phyloP scores from a whole-genome alignment of 2,329 filamentous ascomycete genomes.

The Lecanicillium sp. region DNA sequence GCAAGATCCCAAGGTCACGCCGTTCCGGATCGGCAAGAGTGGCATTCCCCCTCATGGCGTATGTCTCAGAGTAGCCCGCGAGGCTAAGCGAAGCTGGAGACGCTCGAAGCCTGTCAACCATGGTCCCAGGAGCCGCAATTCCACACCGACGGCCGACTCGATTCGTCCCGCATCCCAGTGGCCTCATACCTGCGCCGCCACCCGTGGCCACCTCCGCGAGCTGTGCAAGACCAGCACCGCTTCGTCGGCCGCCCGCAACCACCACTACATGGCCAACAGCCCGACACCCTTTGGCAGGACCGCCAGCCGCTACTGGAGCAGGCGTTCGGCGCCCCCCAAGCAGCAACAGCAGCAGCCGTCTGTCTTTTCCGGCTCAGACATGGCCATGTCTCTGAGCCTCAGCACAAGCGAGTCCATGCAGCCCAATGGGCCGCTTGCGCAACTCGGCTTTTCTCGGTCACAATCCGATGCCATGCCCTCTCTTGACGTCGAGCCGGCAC shows the following conservation, averaged over 20 bases:
- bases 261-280: constrained; percentile 45
- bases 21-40: constrained; percentile 57
- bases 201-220: constrained; percentile 55
- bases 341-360: constrained; percentile 33
- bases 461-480: constrained; percentile 18
- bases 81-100: constrained; percentile 62
- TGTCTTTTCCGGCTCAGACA: constrained; percentile 54
- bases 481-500: constrained; percentile 19
- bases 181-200: constrained; percentile 59
- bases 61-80: constrained; percentile 58
- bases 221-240: constrained; percentile 53
- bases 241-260: constrained; percentile 34
- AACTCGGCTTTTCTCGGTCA: constrained; percentile 43
- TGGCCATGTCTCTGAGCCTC: constrained; percentile 56
- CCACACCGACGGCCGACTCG: constrained; percentile 47
- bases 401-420: constrained; percentile 63
- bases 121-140: constrained; percentile 39
- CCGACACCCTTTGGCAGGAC: constrained; percentile 51
- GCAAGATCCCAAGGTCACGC: constrained; percentile 61
- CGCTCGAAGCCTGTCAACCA: constrained; percentile 41
- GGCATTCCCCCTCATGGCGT: constrained; percentile 60
- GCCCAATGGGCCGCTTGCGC: constrained; percentile 53
- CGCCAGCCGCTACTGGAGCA: constrained; percentile 43
- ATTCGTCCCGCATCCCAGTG: constrained; percentile 49
- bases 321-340: constrained; percentile 40